A percentile compares a stretch with the other conserved stretches of the same genome.
Conservation (phyloP, 352 stramenopile species). For the Ophiocytium majus region DNA sequence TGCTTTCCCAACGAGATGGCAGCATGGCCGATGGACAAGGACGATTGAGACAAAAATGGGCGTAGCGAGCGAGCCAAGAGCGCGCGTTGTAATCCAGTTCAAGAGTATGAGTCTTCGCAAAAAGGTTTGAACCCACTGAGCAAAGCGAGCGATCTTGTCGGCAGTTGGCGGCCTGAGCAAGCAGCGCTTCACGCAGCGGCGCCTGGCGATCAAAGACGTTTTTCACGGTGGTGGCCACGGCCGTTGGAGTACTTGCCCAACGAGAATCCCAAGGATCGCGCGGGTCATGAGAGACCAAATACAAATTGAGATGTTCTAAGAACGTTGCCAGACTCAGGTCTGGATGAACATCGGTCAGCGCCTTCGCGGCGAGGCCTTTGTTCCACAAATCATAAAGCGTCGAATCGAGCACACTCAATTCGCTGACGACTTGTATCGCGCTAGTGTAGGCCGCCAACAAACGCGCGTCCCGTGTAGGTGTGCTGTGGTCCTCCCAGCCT, state of each 20-base stretch:
- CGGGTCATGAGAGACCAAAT: background rate
- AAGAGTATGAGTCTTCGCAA: background rate
- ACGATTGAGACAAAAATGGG: background rate
- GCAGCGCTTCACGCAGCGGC: background rate
- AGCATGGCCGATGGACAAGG: background rate
- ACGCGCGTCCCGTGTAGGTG: background rate
- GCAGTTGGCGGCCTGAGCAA: background rate
- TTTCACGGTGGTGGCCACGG: background rate
- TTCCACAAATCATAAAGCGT: conserved; percentile 12
- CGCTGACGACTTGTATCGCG: too few relatives aligned
- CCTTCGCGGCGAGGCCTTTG: too few relatives aligned
- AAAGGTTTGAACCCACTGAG: background rate
- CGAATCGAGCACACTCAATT: background rate
- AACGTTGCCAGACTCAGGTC: background rate
- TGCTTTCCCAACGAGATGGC: too few relatives aligned
- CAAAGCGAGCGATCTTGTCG: background rate
- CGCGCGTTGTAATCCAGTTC: background rate
- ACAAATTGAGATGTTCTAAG: too few relatives aligned
- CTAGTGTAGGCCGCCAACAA: background rate
- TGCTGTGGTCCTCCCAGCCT: background rate
- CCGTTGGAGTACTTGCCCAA: background rate
- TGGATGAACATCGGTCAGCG: too few relatives aligned
- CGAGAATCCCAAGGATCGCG: background rate
- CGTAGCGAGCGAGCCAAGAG: background rate
- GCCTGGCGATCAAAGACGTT: background rate